Base-by-base conservation (phyloP, 345 rosid genomes). In the Turnera subulata region DNA sequence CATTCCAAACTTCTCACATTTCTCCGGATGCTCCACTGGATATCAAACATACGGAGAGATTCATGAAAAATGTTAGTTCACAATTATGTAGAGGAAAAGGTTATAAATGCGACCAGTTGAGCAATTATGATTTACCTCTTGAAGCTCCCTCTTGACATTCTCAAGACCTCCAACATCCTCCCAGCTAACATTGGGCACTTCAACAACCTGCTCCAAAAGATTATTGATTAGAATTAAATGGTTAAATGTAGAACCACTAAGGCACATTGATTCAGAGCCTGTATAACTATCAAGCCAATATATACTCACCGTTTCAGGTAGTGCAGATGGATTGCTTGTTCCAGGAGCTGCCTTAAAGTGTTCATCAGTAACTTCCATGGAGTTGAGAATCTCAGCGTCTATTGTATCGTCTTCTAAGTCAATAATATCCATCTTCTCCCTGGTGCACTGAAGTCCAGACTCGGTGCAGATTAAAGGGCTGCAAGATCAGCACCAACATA, bases 141-240 rank as follows among this genome's bases (percentile, higher is more conserved):
- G 60, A 63, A 63, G 67, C 17, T 63, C 67, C 60, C 67, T 44
- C 54, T 63, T 63, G 23, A 63, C 67, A 46, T 54, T 63, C 67
- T 53, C 59, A 29, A 63, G 67, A 19, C 67, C 60, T 13, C 67
- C 67, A 53, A 63, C 35, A 12, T 63, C 54, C 6, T 63, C 47
- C 60, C 67, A 63, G 29, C 54, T 63, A 13, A 46, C 49, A 35
- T 63, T 63, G 10, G 67, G 67, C 15, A 63, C 67, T 24, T 63
- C 60, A 35, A 63, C 67, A 46, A 53, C 60, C 66, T 62, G 52
- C 42, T 32, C 12, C 35, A 29, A 11, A 32, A 16, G 7, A 39
- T 44, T 18, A 11, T 12, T 25, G 22, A 14, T 42, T 12, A 42
- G 58, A 40, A 16, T 25, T 18, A 0, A 40, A 16, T 0, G 26